These are phyloP conservation scores for Solanum tarapatanum DNA, from an alignment of 257 asterid species.

Conservation along the genomic window DNA sequence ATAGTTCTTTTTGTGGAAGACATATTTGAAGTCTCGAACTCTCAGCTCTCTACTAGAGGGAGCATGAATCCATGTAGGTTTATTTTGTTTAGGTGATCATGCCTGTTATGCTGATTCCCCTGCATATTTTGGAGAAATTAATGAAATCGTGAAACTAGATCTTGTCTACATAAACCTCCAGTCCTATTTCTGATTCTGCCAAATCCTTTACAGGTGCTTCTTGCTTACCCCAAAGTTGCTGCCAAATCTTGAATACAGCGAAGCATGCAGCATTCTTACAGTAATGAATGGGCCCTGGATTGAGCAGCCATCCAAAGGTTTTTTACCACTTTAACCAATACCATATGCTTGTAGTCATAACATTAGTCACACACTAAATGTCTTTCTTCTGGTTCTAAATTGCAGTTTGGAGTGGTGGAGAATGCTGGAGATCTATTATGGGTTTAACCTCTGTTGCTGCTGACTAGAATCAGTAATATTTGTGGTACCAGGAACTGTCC, in stretches of 20 bases:
- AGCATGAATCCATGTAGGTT: background rate
- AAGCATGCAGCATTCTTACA: constrained; percentile 65
- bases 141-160: background rate
- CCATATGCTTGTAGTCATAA: background rate
- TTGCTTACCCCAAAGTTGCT: constrained; percentile 88
- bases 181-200: background rate
- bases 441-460: constrained; percentile 12
- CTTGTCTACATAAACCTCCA: background rate
- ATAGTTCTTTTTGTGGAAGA: background rate
- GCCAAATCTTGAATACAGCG: constrained; percentile 66
- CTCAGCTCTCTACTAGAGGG: background rate
- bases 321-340: background rate
- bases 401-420: constrained; percentile 81
- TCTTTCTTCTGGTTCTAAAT: background rate
- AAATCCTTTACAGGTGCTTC: constrained; percentile 56
- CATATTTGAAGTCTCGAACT: background rate
- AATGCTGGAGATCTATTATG: constrained; percentile 46
- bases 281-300: constrained; percentile 96
- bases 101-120: background rate
- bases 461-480: background rate
- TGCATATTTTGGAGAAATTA: background rate
- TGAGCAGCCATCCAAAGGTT: constrained; percentile 87
- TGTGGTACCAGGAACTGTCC: background rate
- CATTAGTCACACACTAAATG: background rate
- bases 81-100: background rate